Percentiles rank a stretch among this genome's conserved stretches.
Evolutionary conservation across 805 yeast species (phyloP).

Genomic region (Metschnikowia anglica): DNA sequence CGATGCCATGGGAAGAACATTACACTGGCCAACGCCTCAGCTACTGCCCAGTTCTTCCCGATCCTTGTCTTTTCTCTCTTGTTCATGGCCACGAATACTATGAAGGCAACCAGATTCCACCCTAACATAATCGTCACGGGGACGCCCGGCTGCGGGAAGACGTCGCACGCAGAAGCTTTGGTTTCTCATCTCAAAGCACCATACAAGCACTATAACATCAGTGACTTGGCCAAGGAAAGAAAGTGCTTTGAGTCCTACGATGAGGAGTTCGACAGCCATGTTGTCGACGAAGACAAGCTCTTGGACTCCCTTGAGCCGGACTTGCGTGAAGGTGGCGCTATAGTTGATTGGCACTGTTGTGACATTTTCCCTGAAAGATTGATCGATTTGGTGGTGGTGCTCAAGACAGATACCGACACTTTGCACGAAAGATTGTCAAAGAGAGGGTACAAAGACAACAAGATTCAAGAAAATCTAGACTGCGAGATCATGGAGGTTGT

Average conservation of each 20-base stretch:
- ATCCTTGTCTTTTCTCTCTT: not conserved
- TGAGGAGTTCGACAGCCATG: constrained; percentile 76
- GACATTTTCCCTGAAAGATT: constrained; percentile 92
- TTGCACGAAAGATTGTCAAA: constrained; percentile 73
- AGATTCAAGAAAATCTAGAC: constrained; percentile 88
- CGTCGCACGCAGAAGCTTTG: constrained; percentile 68
- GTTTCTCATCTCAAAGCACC: constrained; percentile 47
- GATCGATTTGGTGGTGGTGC: constrained; percentile 88
- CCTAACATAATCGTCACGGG: constrained; percentile 92
- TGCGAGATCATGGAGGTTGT: constrained; percentile 97
- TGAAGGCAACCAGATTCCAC: constrained; percentile 10
- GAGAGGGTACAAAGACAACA: constrained; percentile 76
- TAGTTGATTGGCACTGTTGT: constrained; percentile 97
- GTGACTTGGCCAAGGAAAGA: constrained; percentile 77
- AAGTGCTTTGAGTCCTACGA: constrained; percentile 83
- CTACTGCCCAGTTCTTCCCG: not conserved
- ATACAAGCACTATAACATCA: constrained; percentile 59
- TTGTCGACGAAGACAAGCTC: constrained; percentile 90
- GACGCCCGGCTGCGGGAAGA: constrained; percentile 91
- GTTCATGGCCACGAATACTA: no score
- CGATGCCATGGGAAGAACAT: not conserved
- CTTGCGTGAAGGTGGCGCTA: constrained; percentile 79
- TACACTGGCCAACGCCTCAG: not conserved
- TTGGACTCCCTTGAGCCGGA: constrained; percentile 78
- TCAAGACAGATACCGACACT: constrained; percentile 69